phyloP scores from a whole-genome alignment of 2,329 filamentous ascomycete species.

The Myriosclerotinia scirpicola region DNA sequence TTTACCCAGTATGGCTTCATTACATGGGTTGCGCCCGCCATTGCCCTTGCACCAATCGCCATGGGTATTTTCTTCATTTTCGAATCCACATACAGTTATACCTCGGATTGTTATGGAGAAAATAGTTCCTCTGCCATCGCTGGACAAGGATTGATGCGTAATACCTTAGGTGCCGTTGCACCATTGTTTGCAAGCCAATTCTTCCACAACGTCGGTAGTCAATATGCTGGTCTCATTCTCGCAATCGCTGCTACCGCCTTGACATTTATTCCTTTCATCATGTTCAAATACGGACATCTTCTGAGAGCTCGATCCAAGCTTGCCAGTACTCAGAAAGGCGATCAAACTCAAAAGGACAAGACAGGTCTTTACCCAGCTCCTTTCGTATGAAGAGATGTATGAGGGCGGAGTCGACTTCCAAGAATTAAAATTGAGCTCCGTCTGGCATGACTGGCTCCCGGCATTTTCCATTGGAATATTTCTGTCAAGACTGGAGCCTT shows the following conservation, averaged over 20 bases:
- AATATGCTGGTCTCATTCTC: conserved; percentile 22
- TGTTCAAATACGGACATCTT: conserved; percentile 23
- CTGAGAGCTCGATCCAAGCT: conserved; percentile 49
- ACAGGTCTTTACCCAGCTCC: conserved; percentile 10
- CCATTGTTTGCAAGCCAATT: conserved; percentile 24
- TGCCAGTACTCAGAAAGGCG: conserved; percentile 40
- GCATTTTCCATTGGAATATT: background rate
- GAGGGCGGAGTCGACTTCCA: too few relatives aligned
- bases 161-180: conserved; percentile 21
- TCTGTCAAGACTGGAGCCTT: background rate
- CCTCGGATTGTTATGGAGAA: conserved; percentile 23
- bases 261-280: conserved; percentile 19
- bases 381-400: background rate
- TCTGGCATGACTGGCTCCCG: background rate
- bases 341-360: conserved; percentile 3
- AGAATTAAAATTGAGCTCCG: background rate
- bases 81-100: conserved; percentile 22
- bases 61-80: conserved; percentile 25
- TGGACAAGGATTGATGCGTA: conserved; percentile 23
- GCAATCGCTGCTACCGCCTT: conserved; percentile 17
- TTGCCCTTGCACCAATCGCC: conserved; percentile 18
- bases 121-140: conserved; percentile 22
- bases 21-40: conserved; percentile 21
- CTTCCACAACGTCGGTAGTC: conserved; percentile 22
- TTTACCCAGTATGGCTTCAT: conserved; percentile 46